Evolutionary conservation across 805 yeast species (phyloP).

Genomic region (Vanderwaltozyma polyspora): DNA sequence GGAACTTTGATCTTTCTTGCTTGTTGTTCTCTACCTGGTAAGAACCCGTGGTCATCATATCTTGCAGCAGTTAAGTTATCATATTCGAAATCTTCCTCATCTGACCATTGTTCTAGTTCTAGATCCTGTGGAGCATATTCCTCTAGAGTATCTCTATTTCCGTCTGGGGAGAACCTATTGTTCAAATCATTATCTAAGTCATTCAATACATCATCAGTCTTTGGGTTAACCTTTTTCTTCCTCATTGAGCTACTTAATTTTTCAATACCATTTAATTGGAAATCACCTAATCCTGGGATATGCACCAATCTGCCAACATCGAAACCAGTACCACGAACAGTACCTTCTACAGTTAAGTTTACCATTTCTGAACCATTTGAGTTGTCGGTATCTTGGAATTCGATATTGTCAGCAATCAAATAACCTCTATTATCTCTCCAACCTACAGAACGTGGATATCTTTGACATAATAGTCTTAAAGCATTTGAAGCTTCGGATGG

Average conservation of each 20-base stretch:
- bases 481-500: slow-evolving; percentile 62
- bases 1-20: slow-evolving; percentile 39
- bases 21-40: slow-evolving; percentile 25
- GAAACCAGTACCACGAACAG: slow-evolving; percentile 79
- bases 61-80: slow-evolving; percentile 26
- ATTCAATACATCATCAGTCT: slow-evolving; percentile 8
- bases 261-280: slow-evolving; percentile 60
- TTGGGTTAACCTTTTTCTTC: slow-evolving; percentile 8
- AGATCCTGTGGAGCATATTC: slow-evolving; percentile 46
- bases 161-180: slow-evolving; percentile 27
- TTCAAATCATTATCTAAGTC: slow-evolving; percentile 11
- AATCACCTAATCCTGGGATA: slow-evolving; percentile 85
- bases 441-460: slow-evolving; percentile 67
- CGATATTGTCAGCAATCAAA: slow-evolving; percentile 58
- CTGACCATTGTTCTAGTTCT: slow-evolving; percentile 35
- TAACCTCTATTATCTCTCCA: slow-evolving; percentile 96
- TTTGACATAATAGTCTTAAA: slow-evolving; percentile 69
- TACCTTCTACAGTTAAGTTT: slow-evolving; percentile 59
- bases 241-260: slow-evolving; percentile 29
- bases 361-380: slow-evolving; percentile 17
- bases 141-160: slow-evolving; percentile 46
- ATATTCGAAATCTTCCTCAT: slow-evolving; percentile 24
- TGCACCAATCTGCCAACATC: slow-evolving; percentile 69
- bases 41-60: slow-evolving; percentile 31
- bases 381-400: slow-evolving; percentile 18